Percentiles rank a stretch among this genome's conserved stretches.
These are phyloP conservation scores for Epichloe sibirici DNA, from an alignment of 2,329 filamentous ascomycete genomes.

Conservation along the genomic window DNA sequence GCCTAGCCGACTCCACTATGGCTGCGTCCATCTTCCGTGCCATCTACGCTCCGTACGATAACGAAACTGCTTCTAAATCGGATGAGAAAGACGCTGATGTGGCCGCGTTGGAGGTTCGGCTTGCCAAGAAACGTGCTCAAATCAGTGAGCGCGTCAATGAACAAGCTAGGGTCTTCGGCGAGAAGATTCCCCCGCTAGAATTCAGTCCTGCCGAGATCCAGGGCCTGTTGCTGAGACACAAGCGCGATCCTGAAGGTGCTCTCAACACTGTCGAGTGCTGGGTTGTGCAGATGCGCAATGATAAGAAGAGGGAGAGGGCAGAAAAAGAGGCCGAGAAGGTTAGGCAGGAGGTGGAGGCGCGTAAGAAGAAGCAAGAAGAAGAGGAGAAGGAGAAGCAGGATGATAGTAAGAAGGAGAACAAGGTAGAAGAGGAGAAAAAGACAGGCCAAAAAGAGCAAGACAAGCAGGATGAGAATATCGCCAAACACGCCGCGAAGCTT, in stretches of 20 bases:
- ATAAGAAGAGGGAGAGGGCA: conserved; percentile 33
- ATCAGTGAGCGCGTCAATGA: conserved; percentile 28
- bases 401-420: neutral
- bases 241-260: conserved; percentile 37
- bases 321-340: conserved; percentile 16
- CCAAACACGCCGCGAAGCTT: neutral
- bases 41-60: conserved; percentile 42
- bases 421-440: neutral
- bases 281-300: conserved; percentile 35
- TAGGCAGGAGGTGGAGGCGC: neutral
- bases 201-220: conserved; percentile 51
- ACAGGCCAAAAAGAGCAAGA: neutral
- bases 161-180: conserved; percentile 37
- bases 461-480: neutral
- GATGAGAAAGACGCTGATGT: conserved; percentile 15
- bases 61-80: conserved; percentile 10
- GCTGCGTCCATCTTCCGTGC: conserved; percentile 42
- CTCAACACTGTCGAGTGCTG: conserved; percentile 35
- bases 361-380: neutral
- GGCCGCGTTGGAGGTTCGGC: conserved; percentile 17
- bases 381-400: conserved; percentile 6
- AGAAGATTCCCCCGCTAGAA: conserved; percentile 38
- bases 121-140: conserved; percentile 19
- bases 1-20: conserved; percentile 40
- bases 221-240: conserved; percentile 44